Base-by-base conservation (phyloP, 139 green algal species). In the Eudorina sp. region DNA sequence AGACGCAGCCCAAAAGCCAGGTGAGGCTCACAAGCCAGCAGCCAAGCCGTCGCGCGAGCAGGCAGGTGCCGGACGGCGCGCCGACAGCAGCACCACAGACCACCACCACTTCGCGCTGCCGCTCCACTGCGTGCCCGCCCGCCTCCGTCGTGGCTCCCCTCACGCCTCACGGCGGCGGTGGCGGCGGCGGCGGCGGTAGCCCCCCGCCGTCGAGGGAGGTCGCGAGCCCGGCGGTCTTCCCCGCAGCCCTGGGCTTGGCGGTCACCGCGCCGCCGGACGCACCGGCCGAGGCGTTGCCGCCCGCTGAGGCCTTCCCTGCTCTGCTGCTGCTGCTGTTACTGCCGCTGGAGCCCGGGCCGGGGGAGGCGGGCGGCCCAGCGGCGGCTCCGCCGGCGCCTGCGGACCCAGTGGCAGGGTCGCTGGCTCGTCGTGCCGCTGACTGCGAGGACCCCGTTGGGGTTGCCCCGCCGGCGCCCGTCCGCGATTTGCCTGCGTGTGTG, bases 241-340 rank as follows among this genome's bases (percentile, higher is more conserved):
- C 62, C 16, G 62, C 62, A 3, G 78, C 27, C 78, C 45, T 74
- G 55, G 78, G 55, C 78, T 85, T 85, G 55, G 78, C 46, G 13
- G 74, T 4, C 16, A 27, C 74, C 46, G 46, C 70, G 21, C 19
- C 40, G 25, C 5, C 23, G 23, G 41, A 19, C 21, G 48, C n/a
- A 11, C 21, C 75, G n/a, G 46, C 73, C n/a, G 45, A 11, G 64
- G 29, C n/a, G 6, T 73, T 73, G 64, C n/a, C 64, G 64, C n/a
- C 64, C n/a, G 34, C 40, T 23, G 70, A 25, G 46, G 73, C 46
- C 23, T 45, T 13, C n/a, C 27, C 45, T 0, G 73, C 25, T 13
- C 8, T 31, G 0, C 68, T 29, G 68, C 68, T 48, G 9, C 36
- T 79, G 70, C 41, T 31, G 40, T 8, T 79, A 21, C 75, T n/a